Evolutionary conservation across 192 early-diverging fungal species (phyloP).

Genomic region (Phlyctochytrium bullatum): DNA sequence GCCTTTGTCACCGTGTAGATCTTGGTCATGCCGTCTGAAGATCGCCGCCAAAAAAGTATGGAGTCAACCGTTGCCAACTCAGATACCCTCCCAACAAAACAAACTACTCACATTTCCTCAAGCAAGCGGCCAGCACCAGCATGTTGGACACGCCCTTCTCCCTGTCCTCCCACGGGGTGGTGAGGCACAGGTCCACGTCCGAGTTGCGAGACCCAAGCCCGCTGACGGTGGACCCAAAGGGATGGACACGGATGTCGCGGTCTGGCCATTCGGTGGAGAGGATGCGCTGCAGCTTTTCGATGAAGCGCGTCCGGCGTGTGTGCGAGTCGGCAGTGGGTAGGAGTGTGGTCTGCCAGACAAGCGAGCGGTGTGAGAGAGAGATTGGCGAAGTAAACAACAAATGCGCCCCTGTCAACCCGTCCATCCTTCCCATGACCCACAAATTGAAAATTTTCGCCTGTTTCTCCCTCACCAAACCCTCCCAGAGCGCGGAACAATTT

Average conservation of each 20-base stretch:
- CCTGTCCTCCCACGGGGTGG: conserved; percentile 77
- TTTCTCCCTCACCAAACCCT: too few relatives aligned
- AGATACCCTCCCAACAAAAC: not conserved
- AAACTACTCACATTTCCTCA: conserved; percentile 62
- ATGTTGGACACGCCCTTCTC: conserved; percentile 62
- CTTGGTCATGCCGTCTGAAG: conserved; percentile 74
- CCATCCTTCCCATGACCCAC: conserved; percentile 18
- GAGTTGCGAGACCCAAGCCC: conserved; percentile 77
- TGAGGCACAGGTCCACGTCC: conserved; percentile 92
- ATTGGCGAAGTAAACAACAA: not conserved
- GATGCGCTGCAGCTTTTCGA: conserved; percentile 78
- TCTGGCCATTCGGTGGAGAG: conserved; percentile 80
- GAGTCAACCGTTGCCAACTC: too few relatives aligned
- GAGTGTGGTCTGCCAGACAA: conserved; percentile 11
- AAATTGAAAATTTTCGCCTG: too few relatives aligned
- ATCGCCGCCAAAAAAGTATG: conserved; percentile 6
- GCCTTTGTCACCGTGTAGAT: conserved; percentile 78
- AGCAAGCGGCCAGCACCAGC: conserved; percentile 65
- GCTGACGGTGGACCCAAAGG: conserved; percentile 93
- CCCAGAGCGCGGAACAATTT: too few relatives aligned
- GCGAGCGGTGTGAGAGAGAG: not conserved
- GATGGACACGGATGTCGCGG: conserved; percentile 70
- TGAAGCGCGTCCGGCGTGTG: conserved; percentile 54
- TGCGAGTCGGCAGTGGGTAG: conserved; percentile 25
- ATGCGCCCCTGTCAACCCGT: not conserved